Conservation (phyloP, 1,284 basidiomycete species). For the Porphyrellus sp. region DNA sequence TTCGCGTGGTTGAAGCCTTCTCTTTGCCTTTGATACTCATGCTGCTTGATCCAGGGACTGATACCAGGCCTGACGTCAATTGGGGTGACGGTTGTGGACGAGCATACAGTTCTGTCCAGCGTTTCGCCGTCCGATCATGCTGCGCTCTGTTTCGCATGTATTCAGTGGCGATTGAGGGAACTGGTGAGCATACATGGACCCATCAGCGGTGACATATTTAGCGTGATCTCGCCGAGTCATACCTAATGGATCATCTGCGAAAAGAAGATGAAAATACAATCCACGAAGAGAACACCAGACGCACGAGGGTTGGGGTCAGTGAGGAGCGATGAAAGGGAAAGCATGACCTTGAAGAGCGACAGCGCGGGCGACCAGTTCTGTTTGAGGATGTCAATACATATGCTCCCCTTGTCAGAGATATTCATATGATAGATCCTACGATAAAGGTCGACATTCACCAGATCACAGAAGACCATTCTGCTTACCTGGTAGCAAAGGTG, state of each 20-base stretch:
- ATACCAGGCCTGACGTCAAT: constrained; percentile 1
- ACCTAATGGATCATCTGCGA: constrained; percentile 70
- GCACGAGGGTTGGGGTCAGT: constrained; percentile 87
- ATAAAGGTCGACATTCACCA: background rate
- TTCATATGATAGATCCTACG: constrained; percentile 92
- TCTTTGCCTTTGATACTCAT: constrained; percentile 43
- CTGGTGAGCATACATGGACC: constrained; percentile 36
- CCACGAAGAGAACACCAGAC: constrained; percentile 25
- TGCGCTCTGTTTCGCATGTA: constrained; percentile 59
- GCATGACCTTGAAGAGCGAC: constrained; percentile 87
- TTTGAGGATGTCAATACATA: constrained; percentile 84
- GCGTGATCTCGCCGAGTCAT: constrained; percentile 1
- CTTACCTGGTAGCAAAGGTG: constrained; percentile 70
- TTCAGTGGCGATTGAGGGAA: constrained; percentile 70
- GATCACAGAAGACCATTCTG: background rate
- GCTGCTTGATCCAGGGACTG: constrained; percentile 10
- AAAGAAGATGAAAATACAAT: constrained; percentile 4
- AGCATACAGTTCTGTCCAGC: constrained; percentile 52
- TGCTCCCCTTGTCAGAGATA: constrained; percentile 70
- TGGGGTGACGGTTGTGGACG: constrained; percentile 30
- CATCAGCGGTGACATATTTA: background rate
- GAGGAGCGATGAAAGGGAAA: constrained; percentile 82
- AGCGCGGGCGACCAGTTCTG: constrained; percentile 88
- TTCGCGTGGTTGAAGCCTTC: constrained; percentile 20
- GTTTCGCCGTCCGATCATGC: constrained; percentile 53